phyloP scores from a whole-genome alignment of 352 stramenopile genomes.

The Bremia lactucae region DNA sequence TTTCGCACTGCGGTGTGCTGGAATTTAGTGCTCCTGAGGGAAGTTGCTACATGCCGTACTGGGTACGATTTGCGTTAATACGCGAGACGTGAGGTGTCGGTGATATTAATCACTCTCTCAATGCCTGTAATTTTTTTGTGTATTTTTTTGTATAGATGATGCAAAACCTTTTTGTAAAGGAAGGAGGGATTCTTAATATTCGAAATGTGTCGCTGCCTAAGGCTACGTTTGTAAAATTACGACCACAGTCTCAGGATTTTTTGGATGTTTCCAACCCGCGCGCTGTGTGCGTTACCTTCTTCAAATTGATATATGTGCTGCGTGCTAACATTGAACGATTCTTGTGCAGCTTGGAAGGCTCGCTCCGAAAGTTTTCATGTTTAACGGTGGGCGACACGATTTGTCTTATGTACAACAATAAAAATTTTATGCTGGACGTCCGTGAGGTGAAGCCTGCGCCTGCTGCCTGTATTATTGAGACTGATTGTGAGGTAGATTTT shows the following conservation, averaged over 20 bases:
- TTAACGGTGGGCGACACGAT: conserved; percentile 98
- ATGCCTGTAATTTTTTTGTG: not conserved
- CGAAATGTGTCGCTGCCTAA: conserved; percentile 94
- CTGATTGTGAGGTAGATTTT: conserved; percentile 99
- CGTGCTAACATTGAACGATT: conserved; percentile 1
- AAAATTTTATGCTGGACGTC: conserved; percentile 98
- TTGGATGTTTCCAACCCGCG: conserved; percentile 97
- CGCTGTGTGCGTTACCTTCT: conserved; percentile 84
- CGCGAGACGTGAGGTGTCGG: too few species aligned
- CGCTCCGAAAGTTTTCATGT: conserved; percentile 89
- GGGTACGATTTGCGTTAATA: conserved; percentile 50
- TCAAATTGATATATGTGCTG: not conserved
- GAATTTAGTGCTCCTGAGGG: conserved; percentile 98
- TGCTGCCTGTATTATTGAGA: conserved; percentile 98
- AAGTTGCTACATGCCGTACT: conserved; percentile 98
- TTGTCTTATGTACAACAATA: conserved; percentile 97
- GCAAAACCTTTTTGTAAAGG: conserved; percentile 94
- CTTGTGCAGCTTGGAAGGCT: conserved; percentile 55
- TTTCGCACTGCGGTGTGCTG: conserved; percentile 95
- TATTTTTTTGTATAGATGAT: conserved; percentile 85
- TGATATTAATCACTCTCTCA: not conserved
- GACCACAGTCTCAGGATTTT: conserved; percentile 97
- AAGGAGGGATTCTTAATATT: conserved; percentile 91
- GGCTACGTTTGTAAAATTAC: conserved; percentile 97
- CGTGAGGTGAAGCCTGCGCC: conserved; percentile 92